Base-by-base conservation (phyloP, 2,329 filamentous ascomycete genomes). In the Zasmidium angulare region DNA sequence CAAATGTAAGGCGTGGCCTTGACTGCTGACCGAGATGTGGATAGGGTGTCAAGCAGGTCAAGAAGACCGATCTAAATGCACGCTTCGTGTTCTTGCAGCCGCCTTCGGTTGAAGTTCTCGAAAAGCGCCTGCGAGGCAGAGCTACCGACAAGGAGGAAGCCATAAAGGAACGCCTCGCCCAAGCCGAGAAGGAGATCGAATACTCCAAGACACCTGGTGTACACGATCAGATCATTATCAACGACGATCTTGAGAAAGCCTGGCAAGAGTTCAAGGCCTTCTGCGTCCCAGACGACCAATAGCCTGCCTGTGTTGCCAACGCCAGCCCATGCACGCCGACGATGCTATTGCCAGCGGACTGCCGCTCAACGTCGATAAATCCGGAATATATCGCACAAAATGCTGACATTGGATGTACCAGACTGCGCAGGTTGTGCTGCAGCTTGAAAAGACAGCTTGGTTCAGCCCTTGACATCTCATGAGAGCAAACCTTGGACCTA, bases 1-100 rank as follows among this genome's bases (percentile, higher is more conserved):
- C 20, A 36, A 46, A 29, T 24, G 17, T 17, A 6, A 24, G 4
- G 11, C 26, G 11, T 4, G 26, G 26, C 26, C 20, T 22, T 40
- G 9, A 17, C 17, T 3, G 9, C 23, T 24, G 47, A 21, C 56
- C 59, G 58, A 29, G 23, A 31, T 36, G 2, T 7, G 36, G 2
- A 11, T 63, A 86, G 84, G 93, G 93, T 61, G 92, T 97, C 59
- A 96, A 96, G 80, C 93, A 97, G 78, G 90, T 97, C 71, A 91
- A 92, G 76, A 83, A 84, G 63, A 89, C 88, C 62, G 82, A 82
- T 67, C 84, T 93, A 63, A 83, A 87, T 58, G 90, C 91, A 7
- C 86, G 90, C 56, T 96, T 91, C 78, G 78, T 96, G 66, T 96
- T 96, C 76, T 84, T 97, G 62, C 85, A 89, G 36, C 93, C 93